A percentile compares a stretch with the other conserved stretches of the same genome.
Conservation (phyloP, 2,329 filamentous ascomycete species). For the Penicillium occitanis region DNA sequence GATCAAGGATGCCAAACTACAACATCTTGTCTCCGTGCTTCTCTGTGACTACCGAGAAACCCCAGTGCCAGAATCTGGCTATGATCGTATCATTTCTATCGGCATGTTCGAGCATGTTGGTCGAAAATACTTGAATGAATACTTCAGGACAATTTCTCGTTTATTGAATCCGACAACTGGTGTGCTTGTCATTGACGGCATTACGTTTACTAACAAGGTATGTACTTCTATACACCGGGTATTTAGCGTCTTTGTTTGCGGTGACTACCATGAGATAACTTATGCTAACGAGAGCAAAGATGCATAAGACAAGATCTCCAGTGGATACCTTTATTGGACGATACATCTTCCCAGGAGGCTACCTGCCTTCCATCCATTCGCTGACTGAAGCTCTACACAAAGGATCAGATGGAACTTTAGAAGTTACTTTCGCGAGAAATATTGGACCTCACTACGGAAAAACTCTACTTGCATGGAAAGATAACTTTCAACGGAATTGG, state of each 20-base stretch:
- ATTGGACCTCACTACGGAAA: conserved; percentile 74
- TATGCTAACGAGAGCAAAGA: conserved; percentile 17
- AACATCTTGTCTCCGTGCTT: conserved; percentile 62
- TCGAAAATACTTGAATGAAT: conserved; percentile 64
- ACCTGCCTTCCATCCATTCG: conserved; percentile 61
- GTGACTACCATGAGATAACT: background rate
- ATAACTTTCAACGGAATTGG: conserved; percentile 65
- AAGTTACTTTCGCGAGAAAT: conserved; percentile 68
- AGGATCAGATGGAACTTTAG: conserved; percentile 61
- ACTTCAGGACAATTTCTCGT: conserved; percentile 64
- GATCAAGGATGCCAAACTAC: conserved; percentile 61
- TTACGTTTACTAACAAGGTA: conserved; percentile 68
- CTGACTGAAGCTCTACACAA: conserved; percentile 60
- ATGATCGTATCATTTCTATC: conserved; percentile 72
- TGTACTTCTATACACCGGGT: background rate
- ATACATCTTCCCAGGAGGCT: conserved; percentile 78
- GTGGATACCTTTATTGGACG: conserved; percentile 65
- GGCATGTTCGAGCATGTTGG: conserved; percentile 78
- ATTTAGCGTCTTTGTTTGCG: background rate
- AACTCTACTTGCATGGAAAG: conserved; percentile 66
- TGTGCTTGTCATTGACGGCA: conserved; percentile 67
- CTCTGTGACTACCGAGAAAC: conserved; percentile 69
- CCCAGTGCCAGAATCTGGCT: conserved; percentile 53
- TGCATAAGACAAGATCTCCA: conserved; percentile 65
- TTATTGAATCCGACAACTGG: conserved; percentile 58